A percentile compares a stretch with the other conserved stretches of the same genome.
phyloP scores from a whole-genome alignment of 1,284 basidiomycete species.

The Ceratobasidium sp. region DNA sequence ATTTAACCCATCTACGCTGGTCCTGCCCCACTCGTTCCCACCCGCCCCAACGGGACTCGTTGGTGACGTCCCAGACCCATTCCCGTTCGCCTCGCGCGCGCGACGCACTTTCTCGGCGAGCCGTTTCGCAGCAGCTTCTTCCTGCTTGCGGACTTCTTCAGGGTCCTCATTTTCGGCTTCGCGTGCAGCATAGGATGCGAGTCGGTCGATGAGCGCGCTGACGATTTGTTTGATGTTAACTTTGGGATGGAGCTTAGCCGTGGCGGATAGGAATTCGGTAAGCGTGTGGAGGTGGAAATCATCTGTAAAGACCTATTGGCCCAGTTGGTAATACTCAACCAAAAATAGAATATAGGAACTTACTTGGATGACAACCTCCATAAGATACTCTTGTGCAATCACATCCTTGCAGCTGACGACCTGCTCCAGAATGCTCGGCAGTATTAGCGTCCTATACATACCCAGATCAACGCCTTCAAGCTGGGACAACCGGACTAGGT shows the following conservation, averaged over 20 bases:
- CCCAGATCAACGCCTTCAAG: constrained; percentile 93
- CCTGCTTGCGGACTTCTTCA: constrained; percentile 88
- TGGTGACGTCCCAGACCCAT: constrained; percentile 57
- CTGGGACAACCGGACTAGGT: constrained; percentile 91
- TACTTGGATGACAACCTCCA: constrained; percentile 98
- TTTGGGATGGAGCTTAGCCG: constrained; percentile 92
- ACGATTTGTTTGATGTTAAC: constrained; percentile 98
- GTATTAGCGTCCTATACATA: constrained; percentile 84
- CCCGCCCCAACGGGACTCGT: constrained; percentile 52
- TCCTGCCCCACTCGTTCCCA: constrained; percentile 50
- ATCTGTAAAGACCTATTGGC: constrained; percentile 86
- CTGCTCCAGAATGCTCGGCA: constrained; percentile 92
- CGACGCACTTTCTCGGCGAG: constrained; percentile 85
- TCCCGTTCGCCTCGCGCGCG: constrained; percentile 66
- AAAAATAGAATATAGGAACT: constrained; percentile 47
- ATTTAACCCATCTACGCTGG: constrained; percentile 45
- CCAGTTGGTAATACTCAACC: constrained; percentile 11
- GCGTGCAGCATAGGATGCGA: constrained; percentile 91
- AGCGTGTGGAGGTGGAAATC: constrained; percentile 95
- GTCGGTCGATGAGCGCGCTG: constrained; percentile 93
- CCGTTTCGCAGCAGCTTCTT: constrained; percentile 87
- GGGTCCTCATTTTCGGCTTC: constrained; percentile 94
- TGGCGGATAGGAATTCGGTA: constrained; percentile 91
- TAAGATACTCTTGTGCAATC: constrained; percentile 96
- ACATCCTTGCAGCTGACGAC: constrained; percentile 97